Evolutionary conservation across 495 filamentous ascomycete genomes (phyloP), one percentile per base, ranked within the genome.

Genomic region (Pseudoneurospora amorphoporcata): DNA sequence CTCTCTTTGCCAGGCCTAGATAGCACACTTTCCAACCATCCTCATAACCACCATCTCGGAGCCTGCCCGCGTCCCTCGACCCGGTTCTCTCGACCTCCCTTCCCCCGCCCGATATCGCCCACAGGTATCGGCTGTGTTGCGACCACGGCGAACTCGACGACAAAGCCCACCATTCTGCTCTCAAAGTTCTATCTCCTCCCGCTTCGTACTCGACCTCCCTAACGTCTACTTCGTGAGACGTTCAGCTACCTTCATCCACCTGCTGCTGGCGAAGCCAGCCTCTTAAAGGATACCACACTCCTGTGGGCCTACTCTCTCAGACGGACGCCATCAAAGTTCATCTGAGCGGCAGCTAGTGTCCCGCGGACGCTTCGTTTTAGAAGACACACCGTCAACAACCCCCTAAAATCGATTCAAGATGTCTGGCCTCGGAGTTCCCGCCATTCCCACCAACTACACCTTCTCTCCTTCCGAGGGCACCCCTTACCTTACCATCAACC

Each of bases 251-350:
- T 65, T 76, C 68, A 73, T 75, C 70, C 38, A 23, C 69, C 41
- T 85, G 83, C 77, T 80, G 88, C 90, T 90, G 88, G 87, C 87
- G 83, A 79, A 78, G 83, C 84, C 84, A 86, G 84, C 86, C 83
- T 81, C 77, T 74, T 79, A 68, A 77, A 73, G 77, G 75, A 76
- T 76, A 80, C 80, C 83, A 85, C 83, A 81, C 80, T 86, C 86
- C 87, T 89, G 91, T 95, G 93, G 92, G 93, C 92, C 93, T 94
- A 93, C 92, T 94, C 90, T 94, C 91, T 92, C 92, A 91, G 89
- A 86, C 92, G 92, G 85, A 90, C 90, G 90, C 88, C 87, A 87
- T 65, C 88, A 90, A 89, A 87, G 91, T 94, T 93, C 91, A 92
- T 94, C 92, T 95, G 91, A 88, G 92, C 87, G 89, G 86, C 86